Evolutionary conservation across 805 yeast species (phyloP).

Genomic region (Kodamaea kaohsiungensis): DNA sequence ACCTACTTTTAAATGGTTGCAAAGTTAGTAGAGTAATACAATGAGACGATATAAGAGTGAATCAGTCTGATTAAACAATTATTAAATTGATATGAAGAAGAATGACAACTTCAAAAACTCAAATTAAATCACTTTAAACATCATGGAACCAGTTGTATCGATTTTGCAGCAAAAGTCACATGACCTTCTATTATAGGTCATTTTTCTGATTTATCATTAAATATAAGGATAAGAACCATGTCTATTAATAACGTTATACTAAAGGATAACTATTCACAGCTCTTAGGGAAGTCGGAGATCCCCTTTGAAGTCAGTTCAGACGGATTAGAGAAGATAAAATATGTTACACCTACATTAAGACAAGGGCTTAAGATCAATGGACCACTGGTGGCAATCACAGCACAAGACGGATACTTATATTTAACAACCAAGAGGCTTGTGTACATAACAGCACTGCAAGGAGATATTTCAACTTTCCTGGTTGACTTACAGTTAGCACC

Average conservation of each 20-base stretch:
- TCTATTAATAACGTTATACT: constrained; percentile 29
- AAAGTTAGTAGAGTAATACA: neutral
- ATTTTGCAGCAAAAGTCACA: neutral
- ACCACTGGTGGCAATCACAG: constrained; percentile 24
- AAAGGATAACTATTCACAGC: constrained; percentile 14
- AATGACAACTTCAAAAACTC: neutral
- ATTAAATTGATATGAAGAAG: too few relatives aligned
- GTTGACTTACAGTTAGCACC: constrained; percentile 31
- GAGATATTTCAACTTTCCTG: constrained; percentile 45
- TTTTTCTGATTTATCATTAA: neutral
- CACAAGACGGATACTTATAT: constrained; percentile 41
- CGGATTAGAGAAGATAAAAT: constrained; percentile 20
- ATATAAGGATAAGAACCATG: constrained; percentile 16
- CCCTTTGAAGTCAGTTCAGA: constrained; percentile 23
- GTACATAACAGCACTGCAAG: constrained; percentile 38
- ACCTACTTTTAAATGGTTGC: neutral
- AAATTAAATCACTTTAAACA: neutral
- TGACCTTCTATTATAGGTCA: neutral
- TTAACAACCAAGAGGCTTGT: constrained; percentile 45
- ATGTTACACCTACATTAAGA: constrained; percentile 19
- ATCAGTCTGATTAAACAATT: too few relatives aligned
- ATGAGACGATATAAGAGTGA: neutral
- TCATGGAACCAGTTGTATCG: neutral
- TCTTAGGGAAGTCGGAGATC: constrained; percentile 5
- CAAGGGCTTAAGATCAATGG: constrained; percentile 28